A percentile compares a stretch with the other conserved stretches of the same genome.
Evolutionary conservation across 139 green algal species (phyloP).

Genomic region (Haematococcus sp.): DNA sequence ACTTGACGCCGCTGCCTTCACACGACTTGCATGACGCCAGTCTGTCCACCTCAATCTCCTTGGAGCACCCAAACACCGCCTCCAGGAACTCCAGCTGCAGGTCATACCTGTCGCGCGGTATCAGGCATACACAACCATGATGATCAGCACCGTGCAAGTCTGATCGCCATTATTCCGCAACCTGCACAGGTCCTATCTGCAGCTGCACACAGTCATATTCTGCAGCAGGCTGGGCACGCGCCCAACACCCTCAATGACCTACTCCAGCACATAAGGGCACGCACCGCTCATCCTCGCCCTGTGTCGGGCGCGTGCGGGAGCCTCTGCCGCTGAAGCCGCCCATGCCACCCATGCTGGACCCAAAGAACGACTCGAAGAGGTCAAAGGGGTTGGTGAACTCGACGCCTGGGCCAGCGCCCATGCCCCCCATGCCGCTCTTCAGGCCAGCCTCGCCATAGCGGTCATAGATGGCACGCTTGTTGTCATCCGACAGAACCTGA

Average conservation of each 20-base stretch:
- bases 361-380: conserved; percentile 98
- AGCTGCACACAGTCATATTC: not conserved
- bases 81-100: conserved; percentile 87
- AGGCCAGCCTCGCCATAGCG: conserved; percentile 93
- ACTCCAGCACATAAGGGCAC: not conserved
- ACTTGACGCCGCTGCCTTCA: conserved; percentile 75
- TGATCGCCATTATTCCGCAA: too few species aligned
- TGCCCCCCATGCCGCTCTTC: conserved; percentile 79
- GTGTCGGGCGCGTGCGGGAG: conserved; percentile 39
- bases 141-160: not conserved
- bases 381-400: conserved; percentile 96
- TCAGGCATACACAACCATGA: not conserved
- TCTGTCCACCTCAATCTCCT: conserved; percentile 87
- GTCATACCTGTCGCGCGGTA: conserved; percentile 52
- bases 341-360: conserved; percentile 57
- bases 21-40: conserved; percentile 71
- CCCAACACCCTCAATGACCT: too few species aligned
- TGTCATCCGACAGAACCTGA: conserved; percentile 94
- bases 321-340: conserved; percentile 41
- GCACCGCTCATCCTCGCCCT: conserved; percentile 81
- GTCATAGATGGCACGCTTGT: conserved; percentile 96
- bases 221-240: too few species aligned
- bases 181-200: not conserved
- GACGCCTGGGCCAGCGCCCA: conserved; percentile 41
- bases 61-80: conserved; percentile 89